Conservation (phyloP, 257 asterid species). For the Fraxinus americana region DNA sequence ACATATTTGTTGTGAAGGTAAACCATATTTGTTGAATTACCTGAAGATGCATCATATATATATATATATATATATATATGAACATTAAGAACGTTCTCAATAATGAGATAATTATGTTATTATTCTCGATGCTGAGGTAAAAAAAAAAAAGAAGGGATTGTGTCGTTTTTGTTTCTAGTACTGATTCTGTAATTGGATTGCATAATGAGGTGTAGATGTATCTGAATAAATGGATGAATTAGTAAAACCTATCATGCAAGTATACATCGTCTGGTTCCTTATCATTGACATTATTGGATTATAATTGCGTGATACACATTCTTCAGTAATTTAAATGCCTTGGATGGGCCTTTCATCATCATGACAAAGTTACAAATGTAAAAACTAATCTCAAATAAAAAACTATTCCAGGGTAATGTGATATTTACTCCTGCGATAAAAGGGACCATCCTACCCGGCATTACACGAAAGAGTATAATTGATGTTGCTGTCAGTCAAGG, state of each 20-base stretch:
- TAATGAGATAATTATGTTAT: neutral
- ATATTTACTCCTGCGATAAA: slow-evolving; percentile 48
- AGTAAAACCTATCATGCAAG: too few relatives aligned
- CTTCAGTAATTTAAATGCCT: too few relatives aligned
- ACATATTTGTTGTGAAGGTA: slow-evolving; percentile 94
- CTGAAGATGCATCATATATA: neutral
- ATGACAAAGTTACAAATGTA: neutral
- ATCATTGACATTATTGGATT: too few relatives aligned
- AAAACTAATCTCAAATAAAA: neutral
- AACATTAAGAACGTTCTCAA: neutral
- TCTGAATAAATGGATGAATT: too few relatives aligned
- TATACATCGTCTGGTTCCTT: too few relatives aligned
- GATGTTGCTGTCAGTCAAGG: slow-evolving; percentile 54
- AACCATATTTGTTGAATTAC: slow-evolving; percentile 8
- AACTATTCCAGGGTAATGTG: slow-evolving; percentile 39
- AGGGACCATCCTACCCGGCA: slow-evolving; percentile 58
- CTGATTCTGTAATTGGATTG: neutral
- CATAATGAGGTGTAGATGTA: neutral
- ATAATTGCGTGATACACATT: too few relatives aligned
- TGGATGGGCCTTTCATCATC: too few relatives aligned
- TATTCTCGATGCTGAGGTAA: neutral
- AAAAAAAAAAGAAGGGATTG: neutral
- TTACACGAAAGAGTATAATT: slow-evolving; percentile 52
- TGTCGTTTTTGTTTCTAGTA: neutral
- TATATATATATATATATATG: too few relatives aligned